Conservation (phyloP, 176 grass and related monocot species). For the Lolium multiflorum region DNA sequence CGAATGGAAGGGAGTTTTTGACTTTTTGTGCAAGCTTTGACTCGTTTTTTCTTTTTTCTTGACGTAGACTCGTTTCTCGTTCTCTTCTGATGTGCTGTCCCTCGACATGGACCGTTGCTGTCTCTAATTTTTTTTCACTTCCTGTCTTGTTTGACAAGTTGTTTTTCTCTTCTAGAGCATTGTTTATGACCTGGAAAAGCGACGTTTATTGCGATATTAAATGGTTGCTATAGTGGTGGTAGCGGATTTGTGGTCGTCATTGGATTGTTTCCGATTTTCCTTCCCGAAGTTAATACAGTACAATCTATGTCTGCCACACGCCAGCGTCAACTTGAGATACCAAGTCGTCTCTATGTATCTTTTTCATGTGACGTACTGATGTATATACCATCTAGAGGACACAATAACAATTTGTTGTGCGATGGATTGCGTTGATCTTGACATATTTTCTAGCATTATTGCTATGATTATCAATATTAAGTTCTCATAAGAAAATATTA, state of each 20-base stretch:
- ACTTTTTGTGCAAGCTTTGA: conserved; percentile 1
- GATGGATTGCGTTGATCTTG: no score
- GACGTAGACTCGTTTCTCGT: background rate
- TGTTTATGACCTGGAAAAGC: background rate
- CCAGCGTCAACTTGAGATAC: no score
- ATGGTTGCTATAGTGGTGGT: background rate
- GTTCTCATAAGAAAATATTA: no score
- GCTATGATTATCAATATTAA: no score
- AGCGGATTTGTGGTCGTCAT: background rate
- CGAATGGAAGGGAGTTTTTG: background rate
- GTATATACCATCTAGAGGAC: no score
- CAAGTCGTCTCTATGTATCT: no score
- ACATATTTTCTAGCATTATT: no score
- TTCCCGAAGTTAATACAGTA: background rate
- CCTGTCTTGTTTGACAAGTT: background rate
- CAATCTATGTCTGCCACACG: no score
- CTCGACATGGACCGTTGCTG: background rate
- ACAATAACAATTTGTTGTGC: no score
- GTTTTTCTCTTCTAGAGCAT: conserved; percentile 2
- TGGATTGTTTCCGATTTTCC: background rate
- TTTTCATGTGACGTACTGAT: no score
- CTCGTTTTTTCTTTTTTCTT: background rate
- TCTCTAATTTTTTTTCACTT: background rate
- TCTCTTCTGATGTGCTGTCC: background rate
- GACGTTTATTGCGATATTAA: background rate